Percentiles rank a stretch among this genome's conserved stretches.
These are phyloP conservation scores for Dryas drummondii DNA, from an alignment of 306 rosid genomes.

Conservation along the genomic window DNA sequence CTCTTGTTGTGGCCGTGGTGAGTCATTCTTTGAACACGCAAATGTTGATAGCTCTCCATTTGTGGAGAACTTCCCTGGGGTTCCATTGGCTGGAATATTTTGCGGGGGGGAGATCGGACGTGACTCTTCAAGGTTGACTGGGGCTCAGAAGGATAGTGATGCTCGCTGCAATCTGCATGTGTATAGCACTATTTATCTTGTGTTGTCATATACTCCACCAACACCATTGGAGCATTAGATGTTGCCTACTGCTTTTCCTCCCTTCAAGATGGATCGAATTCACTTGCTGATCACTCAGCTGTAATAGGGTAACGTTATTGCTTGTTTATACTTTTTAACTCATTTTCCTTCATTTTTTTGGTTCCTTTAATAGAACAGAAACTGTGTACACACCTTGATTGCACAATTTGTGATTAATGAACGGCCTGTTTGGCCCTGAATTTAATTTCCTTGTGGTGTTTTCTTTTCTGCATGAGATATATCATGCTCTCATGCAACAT, in stretches of 20 bases:
- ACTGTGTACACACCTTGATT: background rate
- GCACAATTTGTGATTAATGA: background rate
- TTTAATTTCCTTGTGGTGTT: background rate
- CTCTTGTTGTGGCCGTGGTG: slow-evolving; percentile 66
- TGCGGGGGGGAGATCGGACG: slow-evolving; percentile 80
- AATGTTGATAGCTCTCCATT: slow-evolving; percentile 64
- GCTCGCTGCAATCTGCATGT: slow-evolving; percentile 56
- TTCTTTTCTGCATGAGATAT: background rate
- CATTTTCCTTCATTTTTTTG: too few species aligned
- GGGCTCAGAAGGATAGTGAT: slow-evolving; percentile 35
- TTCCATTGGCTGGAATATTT: slow-evolving; percentile 64
- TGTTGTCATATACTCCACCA: slow-evolving; percentile 52
- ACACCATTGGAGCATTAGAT: slow-evolving; percentile 27
- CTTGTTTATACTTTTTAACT: background rate
- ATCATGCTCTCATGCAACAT: background rate
- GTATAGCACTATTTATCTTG: slow-evolving; percentile 58
- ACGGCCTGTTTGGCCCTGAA: background rate
- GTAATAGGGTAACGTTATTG: background rate
- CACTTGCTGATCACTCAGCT: background rate
- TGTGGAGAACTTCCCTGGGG: slow-evolving; percentile 52
- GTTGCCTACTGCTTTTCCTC: background rate
- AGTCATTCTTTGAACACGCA: slow-evolving; percentile 46
- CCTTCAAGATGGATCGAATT: background rate
- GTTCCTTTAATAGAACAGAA: background rate
- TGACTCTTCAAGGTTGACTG: slow-evolving; percentile 29